These are phyloP conservation scores for Ogataea ramenticola DNA, from an alignment of 805 yeast genomes.

Conservation along the genomic window DNA sequence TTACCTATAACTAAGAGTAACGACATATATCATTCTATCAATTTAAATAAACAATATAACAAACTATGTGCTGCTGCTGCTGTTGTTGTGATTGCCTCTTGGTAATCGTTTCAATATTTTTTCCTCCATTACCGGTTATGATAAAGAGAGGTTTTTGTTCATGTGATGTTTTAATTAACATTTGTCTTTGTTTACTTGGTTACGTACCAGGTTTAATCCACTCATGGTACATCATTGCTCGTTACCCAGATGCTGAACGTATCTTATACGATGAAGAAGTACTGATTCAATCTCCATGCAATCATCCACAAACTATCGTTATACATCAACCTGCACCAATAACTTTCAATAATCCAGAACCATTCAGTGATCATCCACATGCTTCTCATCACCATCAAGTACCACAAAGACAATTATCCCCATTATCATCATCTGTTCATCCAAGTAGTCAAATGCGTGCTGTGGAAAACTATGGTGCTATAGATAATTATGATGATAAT, in stretches of 20 bases:
- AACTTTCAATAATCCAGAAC: constrained; percentile 25
- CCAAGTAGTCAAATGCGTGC: constrained; percentile 6
- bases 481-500: constrained; percentile 1
- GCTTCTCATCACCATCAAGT: not conserved
- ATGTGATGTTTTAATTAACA: constrained; percentile 61
- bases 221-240: constrained; percentile 56
- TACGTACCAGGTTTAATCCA: constrained; percentile 68
- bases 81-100: constrained; percentile 54
- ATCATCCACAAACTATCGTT: constrained; percentile 6
- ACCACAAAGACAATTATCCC: constrained; percentile 17
- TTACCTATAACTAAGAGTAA: no score
- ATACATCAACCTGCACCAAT: constrained; percentile 5
- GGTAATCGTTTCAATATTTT: constrained; percentile 59
- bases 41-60: no score
- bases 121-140: constrained; percentile 77
- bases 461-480: constrained; percentile 12
- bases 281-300: constrained; percentile 14
- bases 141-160: constrained; percentile 68
- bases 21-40: no score
- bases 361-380: constrained; percentile 14
- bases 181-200: constrained; percentile 54
- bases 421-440: constrained; percentile 4
- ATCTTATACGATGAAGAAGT: constrained; percentile 13
- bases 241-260: constrained; percentile 32
- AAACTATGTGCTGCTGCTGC: constrained; percentile 20